Conservation (phyloP, 2,329 filamentous ascomycete species). For the Sarocladium oryzae region DNA sequence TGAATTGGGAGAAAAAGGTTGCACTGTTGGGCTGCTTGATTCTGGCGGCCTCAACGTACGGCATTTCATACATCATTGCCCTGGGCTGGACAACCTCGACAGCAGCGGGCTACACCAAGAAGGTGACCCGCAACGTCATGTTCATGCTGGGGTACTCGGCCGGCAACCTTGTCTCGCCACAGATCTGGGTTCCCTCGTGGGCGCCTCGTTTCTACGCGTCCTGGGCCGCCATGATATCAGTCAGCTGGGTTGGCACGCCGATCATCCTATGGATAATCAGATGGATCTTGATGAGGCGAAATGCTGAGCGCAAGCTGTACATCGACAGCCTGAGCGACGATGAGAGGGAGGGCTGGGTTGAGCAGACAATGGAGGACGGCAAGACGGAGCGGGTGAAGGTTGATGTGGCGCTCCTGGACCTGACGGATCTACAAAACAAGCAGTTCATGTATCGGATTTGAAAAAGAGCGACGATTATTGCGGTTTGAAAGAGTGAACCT, state of each 20-base stretch:
- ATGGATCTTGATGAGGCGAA: neutral
- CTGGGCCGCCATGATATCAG: slow-evolving; percentile 19
- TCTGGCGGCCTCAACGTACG: slow-evolving; percentile 28
- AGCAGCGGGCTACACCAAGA: slow-evolving; percentile 35
- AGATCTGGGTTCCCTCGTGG: slow-evolving; percentile 21
- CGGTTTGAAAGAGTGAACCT: no score
- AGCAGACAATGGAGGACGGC: neutral
- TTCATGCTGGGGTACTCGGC: slow-evolving; percentile 31
- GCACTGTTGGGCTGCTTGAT: slow-evolving; percentile 12
- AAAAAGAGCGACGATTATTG: no score
- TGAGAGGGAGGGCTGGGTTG: slow-evolving; percentile 8
- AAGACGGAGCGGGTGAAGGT: neutral
- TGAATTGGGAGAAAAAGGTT: slow-evolving; percentile 19
- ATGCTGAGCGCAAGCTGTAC: neutral
- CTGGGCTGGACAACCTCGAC: slow-evolving; percentile 31
- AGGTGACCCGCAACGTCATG: slow-evolving; percentile 23
- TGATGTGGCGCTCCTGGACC: neutral
- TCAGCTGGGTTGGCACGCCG: slow-evolving; percentile 27
- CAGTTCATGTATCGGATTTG: slow-evolving; percentile 1
- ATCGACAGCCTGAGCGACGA: neutral
- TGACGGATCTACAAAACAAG: slow-evolving; percentile 1
- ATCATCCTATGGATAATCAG: neutral
- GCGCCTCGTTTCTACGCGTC: slow-evolving; percentile 21
- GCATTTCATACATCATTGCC: slow-evolving; percentile 20
- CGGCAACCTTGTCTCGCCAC: slow-evolving; percentile 23